A percentile compares a stretch with the other conserved stretches of the same genome.
These are phyloP conservation scores for Colletotrichum camelliae DNA, from an alignment of 2,329 filamentous ascomycete species.

Conservation along the genomic window DNA sequence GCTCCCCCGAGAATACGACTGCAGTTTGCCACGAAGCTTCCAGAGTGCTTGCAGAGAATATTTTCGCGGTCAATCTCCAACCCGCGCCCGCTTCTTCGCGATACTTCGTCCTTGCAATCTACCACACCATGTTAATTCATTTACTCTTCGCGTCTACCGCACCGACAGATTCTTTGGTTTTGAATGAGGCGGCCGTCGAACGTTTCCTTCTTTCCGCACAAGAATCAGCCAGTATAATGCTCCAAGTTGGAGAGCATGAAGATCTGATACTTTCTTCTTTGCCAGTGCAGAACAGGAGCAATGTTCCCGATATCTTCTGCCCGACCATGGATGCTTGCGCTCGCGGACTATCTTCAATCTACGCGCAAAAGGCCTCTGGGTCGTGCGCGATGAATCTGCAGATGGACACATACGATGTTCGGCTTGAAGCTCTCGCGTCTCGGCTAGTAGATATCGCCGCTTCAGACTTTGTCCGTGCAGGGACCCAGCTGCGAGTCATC, in stretches of 20 bases:
- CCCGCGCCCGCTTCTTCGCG: not conserved
- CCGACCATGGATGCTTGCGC: not conserved
- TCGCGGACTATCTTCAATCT: not conserved
- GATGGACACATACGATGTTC: not conserved
- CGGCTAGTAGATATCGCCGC: not conserved
- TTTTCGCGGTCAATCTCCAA: not conserved
- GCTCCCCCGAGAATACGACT: not conserved
- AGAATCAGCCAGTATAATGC: not conserved
- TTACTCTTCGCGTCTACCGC: not conserved
- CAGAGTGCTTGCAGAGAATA: not conserved
- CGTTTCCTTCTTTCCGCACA: not conserved
- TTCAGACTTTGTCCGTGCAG: not conserved
- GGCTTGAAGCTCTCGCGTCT: not conserved
- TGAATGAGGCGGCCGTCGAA: not conserved
- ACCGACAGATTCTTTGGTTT: rapidly evolving
- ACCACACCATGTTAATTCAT: not conserved
- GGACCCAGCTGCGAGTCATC: not conserved
- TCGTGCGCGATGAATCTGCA: not conserved
- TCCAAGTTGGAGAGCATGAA: not conserved
- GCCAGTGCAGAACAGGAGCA: not conserved
- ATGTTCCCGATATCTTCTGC: not conserved
- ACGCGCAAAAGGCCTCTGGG: not conserved
- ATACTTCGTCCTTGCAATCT: not conserved
- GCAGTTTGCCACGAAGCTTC: not conserved
- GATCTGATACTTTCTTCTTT: not conserved